Evolutionary conservation across 805 yeast species (phyloP), one percentile per base, ranked within the genome.

Genomic region (Schizosaccharomyces octosporus): DNA sequence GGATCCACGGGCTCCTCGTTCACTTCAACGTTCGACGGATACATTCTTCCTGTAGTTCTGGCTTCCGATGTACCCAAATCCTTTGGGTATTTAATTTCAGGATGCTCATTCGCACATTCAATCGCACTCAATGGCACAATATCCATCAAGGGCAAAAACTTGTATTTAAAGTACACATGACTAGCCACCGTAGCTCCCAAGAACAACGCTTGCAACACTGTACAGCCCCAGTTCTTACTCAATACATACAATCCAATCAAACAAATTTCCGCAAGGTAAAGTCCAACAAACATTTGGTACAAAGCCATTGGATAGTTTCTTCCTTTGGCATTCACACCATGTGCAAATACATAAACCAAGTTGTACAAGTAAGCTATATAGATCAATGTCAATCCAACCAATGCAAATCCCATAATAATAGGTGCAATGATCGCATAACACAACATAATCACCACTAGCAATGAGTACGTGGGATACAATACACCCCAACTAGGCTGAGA

Each of bases 181-280:
- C 79, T 76, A 68, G 86, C 83, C 3, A 78, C 78, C 0, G 97
- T 87, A 65, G 77, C 71, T 7, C 77, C 79, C 15, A 87, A 67
- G 54, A 84, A 75, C 61, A 89, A 75, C 1, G 81, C 82, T 70
- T 85, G 86, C 61, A 90, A 72, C 2, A 83, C 85, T 65, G 88
- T 77, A 45, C 96, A 95, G 57, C 96, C 97, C 96, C 96, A 90
- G 54, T 94, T 84, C 75, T 87, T 87, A 64, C 94, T 88, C 62
- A 90, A 94, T 19, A 81, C 85, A 69, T 87, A 89, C 62, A 93
- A 72, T 62, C 96, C 97, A 61, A 93, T 70, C 64, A 93, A 67
- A 75, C 95, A 87, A 27, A 88, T 72, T 72, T 90, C 89, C 48
- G 95, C 95, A 57, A 90, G 70, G 70, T 90, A 90, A 55, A 93